Base-by-base conservation (phyloP, 352 stramenopile genomes). In the Phytopythium vexans region DNA sequence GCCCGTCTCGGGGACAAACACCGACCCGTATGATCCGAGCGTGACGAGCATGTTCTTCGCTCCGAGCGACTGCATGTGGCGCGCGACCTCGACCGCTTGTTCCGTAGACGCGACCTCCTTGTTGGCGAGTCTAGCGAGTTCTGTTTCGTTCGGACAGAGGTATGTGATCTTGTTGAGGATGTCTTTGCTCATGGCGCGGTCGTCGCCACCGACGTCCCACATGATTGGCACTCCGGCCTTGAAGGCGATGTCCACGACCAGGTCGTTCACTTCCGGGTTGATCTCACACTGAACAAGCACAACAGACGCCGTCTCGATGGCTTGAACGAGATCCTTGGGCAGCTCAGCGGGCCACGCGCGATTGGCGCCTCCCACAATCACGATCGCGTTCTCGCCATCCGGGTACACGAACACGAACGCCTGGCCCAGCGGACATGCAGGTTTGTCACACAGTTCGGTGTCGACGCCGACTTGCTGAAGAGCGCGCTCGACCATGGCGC, bases 361-460 rank as follows among this genome's bases (percentile, higher is more conserved):
- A 37, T 94, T 94, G 16, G 84, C 84, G 15, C 84, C 84, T 7
- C 79, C 79, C 4, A 94, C 78, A 39, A 94, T 87, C 15, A 94
- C 73, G 54, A 94, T 94, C 33, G 82, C 89, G 54, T 94, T 94
- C 52, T 92, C 77, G 27, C 84, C 84, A 49, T 88, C 70, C 35
- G 84, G 80, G 43, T 90, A 88, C 35, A 92, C 73, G 7, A 94
- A 92, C 39, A 94, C 82, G 52, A 89, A 88, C 7, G 84, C 84
- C 52, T 94, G 84, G 12, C 84, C 84, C 7, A 80, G 91, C 1
- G 81, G 69, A 33, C 52, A 14, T 41, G 41, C 47, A 8, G 66
- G 72, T 41, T 77, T 61, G 7, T 64, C 72, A 15, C 63, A 66
- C 8, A 84, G 66, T 8, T 52, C 7, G 6, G 64, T 77, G 49